phyloP scores from a whole-genome alignment of 345 rosid genomes.

The Dimocarpus longan region DNA sequence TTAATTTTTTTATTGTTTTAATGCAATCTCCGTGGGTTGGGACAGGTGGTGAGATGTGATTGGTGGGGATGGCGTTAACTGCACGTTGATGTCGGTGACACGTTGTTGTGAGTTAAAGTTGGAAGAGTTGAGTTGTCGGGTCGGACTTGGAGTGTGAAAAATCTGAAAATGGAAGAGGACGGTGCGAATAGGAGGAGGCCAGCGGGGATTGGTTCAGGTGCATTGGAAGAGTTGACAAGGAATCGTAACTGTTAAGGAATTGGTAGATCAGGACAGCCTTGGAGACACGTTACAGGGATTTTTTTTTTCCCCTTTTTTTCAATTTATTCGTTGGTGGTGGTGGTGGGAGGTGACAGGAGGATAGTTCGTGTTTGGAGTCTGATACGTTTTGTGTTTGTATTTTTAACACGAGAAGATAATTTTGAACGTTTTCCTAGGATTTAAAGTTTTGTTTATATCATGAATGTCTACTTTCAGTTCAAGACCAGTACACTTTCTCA shows the following conservation, averaged over 20 bases:
- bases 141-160: background rate
- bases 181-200: background rate
- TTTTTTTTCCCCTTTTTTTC: background rate
- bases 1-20: background rate
- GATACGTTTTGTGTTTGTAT: background rate
- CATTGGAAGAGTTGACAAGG: conserved; percentile 10
- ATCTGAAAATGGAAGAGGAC: background rate
- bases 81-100: conserved; percentile 43
- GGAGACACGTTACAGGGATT: background rate
- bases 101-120: conserved; percentile 21
- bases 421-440: too few species aligned
- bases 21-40: background rate
- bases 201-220: too few species aligned
- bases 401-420: too few species aligned
- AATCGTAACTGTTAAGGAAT: conserved; percentile 8
- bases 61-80: conserved; percentile 21
- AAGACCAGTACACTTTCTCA: too few species aligned
- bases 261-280: background rate
- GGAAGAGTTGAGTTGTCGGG: conserved; percentile 30
- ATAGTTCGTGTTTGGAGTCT: background rate
- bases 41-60: background rate
- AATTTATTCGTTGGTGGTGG: too few species aligned
- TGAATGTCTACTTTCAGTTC: too few species aligned
- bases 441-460: too few species aligned
- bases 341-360: too few species aligned